phyloP scores from a whole-genome alignment of 257 asterid species.

The Solanum boliviense region DNA sequence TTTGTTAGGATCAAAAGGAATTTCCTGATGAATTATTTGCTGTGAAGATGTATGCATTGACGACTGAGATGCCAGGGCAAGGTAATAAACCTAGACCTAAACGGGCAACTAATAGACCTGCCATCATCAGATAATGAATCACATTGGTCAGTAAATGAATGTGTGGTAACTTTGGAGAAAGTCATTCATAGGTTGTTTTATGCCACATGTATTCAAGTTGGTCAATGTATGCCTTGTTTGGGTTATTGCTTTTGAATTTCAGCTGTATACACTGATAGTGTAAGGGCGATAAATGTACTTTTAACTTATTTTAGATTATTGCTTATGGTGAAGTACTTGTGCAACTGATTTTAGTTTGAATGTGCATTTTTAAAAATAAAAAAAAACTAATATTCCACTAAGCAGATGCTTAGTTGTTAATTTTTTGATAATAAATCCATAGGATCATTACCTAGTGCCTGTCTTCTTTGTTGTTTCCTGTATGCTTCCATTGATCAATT shows the following conservation, averaged over 20 bases:
- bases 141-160: not conserved
- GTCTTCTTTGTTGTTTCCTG: not conserved
- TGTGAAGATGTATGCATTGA: slow-evolving; percentile 85
- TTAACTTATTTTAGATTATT: not conserved
- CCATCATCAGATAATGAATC: slow-evolving; percentile 39
- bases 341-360: not conserved
- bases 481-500: not conserved
- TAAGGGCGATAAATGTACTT: not conserved
- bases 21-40: slow-evolving; percentile 71
- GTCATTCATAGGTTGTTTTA: not conserved
- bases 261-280: not conserved
- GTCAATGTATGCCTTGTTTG: not conserved
- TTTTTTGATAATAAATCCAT: not conserved
- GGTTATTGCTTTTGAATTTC: not conserved
- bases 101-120: slow-evolving; percentile 47
- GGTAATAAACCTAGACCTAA: slow-evolving; percentile 29
- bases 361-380: not conserved
- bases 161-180: not conserved
- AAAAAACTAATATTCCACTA: not conserved
- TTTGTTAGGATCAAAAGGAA: slow-evolving; percentile 66
- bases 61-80: slow-evolving; percentile 56
- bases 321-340: not conserved
- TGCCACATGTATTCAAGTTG: not conserved
- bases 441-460: not conserved
- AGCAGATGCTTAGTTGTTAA: not conserved